Conservation (phyloP, 345 rosid genomes). For the Rhodamnia rubescens region DNA sequence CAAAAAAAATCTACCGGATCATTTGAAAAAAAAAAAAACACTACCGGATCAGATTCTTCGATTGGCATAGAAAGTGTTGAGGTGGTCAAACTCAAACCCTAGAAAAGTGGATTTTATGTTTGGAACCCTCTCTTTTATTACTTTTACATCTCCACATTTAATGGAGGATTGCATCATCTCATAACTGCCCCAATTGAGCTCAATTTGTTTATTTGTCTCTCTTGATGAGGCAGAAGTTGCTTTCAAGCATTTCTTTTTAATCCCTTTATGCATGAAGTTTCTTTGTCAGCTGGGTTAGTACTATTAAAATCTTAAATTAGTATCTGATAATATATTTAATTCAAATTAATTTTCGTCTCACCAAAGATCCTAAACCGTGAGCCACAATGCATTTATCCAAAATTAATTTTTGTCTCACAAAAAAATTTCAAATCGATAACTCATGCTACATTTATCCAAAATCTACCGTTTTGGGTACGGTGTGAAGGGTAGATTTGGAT, state of each 20-base stretch:
- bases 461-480: not conserved
- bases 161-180: not conserved
- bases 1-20: not conserved
- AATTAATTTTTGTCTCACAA: not conserved
- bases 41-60: not conserved
- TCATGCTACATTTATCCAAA: not conserved
- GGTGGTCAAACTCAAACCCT: not conserved
- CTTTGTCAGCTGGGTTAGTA: not conserved
- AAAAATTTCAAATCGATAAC: not conserved
- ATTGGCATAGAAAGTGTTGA: not conserved
- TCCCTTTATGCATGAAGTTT: not conserved
- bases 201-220: not conserved
- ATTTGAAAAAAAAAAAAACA: no score
- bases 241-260: not conserved
- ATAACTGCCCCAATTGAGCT: not conserved
- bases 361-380: not conserved
- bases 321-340: not conserved
- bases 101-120: not conserved
- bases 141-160: not conserved
- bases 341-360: not conserved
- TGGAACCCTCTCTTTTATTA: not conserved
- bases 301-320: not conserved
- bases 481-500: not conserved
- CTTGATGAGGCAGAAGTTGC: not conserved
- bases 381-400: not conserved